A percentile compares a stretch with the other conserved stretches of the same genome.
phyloP scores from a whole-genome alignment of 2,329 filamentous ascomycete species.

The Passalora sequoiae region DNA sequence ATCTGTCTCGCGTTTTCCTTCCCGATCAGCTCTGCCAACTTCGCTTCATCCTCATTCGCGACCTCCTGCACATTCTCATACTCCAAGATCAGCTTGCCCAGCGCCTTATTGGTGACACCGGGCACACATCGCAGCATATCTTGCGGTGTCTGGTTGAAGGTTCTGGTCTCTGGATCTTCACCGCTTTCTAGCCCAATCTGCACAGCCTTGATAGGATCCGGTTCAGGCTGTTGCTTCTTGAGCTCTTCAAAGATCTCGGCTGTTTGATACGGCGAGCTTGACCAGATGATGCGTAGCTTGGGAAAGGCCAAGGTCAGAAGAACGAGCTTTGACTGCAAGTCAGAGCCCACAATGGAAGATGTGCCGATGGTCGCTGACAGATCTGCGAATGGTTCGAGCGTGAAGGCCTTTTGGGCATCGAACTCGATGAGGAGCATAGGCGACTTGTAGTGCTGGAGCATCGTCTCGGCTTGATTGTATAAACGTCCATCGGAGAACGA shows the following conservation, averaged over 20 bases:
- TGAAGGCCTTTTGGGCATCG: slow-evolving; percentile 95
- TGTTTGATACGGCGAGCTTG: slow-evolving; percentile 85
- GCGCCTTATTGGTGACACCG: slow-evolving; percentile 73
- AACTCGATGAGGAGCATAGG: slow-evolving; percentile 96
- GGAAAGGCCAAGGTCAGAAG: slow-evolving; percentile 90
- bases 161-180: slow-evolving; percentile 52
- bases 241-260: slow-evolving; percentile 94
- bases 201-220: slow-evolving; percentile 82
- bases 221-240: slow-evolving; percentile 84
- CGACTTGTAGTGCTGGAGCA: slow-evolving; percentile 86
- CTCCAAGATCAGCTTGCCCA: slow-evolving; percentile 66
- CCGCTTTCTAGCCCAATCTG: slow-evolving; percentile 68
- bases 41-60: slow-evolving; percentile 74
- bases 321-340: slow-evolving; percentile 87
- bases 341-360: slow-evolving; percentile 58
- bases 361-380: slow-evolving; percentile 58
- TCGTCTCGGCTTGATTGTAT: slow-evolving; percentile 86
- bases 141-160: slow-evolving; percentile 78
- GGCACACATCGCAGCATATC: slow-evolving; percentile 86
- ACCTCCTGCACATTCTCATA: slow-evolving; percentile 74
- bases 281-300: slow-evolving; percentile 87
- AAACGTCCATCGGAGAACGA: slow-evolving; percentile 89
- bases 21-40: slow-evolving; percentile 70
- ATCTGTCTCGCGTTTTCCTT: slow-evolving; percentile 72
- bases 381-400: slow-evolving; percentile 60